Evolutionary conservation across 257 asterid species (phyloP).

Genomic region (Solanum chaucha): DNA sequence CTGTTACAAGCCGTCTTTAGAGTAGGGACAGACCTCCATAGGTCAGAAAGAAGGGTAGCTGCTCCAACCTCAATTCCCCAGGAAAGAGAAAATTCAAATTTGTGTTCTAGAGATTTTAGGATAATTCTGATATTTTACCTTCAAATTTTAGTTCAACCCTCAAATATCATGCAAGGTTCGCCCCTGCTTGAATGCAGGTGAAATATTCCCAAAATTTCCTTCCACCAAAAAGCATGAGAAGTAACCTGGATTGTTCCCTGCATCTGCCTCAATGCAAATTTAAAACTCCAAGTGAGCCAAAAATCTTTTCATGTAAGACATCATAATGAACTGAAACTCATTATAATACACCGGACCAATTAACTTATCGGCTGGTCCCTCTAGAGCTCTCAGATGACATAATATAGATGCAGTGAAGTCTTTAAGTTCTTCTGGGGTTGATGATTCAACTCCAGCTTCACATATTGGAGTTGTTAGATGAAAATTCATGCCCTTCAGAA

Average conservation of each 20-base stretch:
- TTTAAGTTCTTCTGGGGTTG: not conserved
- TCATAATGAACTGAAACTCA: not conserved
- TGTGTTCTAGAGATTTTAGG: not conserved
- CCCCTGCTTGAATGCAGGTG: constrained; percentile 2
- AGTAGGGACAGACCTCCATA: not conserved
- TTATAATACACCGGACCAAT: not conserved
- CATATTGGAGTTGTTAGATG: not conserved
- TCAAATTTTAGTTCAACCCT: constrained; percentile 5
- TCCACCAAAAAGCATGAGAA: constrained; percentile 1
- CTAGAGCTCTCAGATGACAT: not conserved
- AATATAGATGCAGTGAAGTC: not conserved
- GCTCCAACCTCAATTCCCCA: not conserved
- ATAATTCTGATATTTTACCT: not conserved
- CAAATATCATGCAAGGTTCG: not conserved
- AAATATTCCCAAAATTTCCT: constrained; percentile 4
- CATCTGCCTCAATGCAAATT: not conserved
- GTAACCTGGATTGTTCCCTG: not conserved
- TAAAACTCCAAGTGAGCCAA: not conserved
- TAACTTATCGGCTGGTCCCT: not conserved
- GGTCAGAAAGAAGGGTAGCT: not conserved
- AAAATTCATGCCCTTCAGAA: not conserved
- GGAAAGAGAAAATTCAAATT: not conserved
- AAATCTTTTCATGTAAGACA: not conserved
- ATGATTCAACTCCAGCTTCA: not conserved
- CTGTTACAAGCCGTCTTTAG: not conserved